Evolutionary conservation across 805 yeast species (phyloP), one percentile per base, ranked within the genome.

Genomic region (Nakazawaea molendinolei): DNA sequence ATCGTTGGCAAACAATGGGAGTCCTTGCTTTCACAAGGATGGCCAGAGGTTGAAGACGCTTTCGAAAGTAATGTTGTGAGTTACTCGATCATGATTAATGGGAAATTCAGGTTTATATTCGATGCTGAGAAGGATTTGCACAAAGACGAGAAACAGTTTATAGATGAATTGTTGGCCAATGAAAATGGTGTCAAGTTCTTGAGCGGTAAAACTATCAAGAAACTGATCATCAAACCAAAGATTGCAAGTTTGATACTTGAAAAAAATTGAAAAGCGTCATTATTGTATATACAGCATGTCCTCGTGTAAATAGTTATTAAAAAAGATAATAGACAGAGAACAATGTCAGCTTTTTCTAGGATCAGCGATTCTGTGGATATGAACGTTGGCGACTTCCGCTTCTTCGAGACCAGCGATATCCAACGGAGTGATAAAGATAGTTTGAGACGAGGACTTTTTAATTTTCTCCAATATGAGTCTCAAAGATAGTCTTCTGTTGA

Each of bases 381-480:
- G 67, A 4, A 83, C 85, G 33, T 69, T 65, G 15, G 62, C 67
- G 19, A 56, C 52, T 25, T 72, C 76, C 19, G 71, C 58, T 22
- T 73, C 77, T n/a, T 77, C 79, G 28, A 82, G 67, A 15, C 76
- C 74, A 1, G 85, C 76, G 44, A 90, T 82, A 53, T 86, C 95
- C 50, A 87, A 94, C 0, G 98, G 98, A 0, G 98, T 90, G 30
- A 90, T 90, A 46, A 90, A 86, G 5, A 90, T 79, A 1, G 95
- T 82, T 58, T 90, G 98, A 1, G 89, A 76, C 42, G 76, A 70
- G 0, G 79, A 70, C 6, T 76, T 59, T 15, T 29, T 28, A 21
- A 89, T 70, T 45, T 86, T 83, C 18, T 71, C 71, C 32, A 87
- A 63, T 53, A 92, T 77, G 43, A 89, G 59, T 32, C 74, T 68